A percentile compares a stretch with the other conserved stretches of the same genome.
Evolutionary conservation across 2,329 filamentous ascomycete species (phyloP).

Genomic region (Fusarium pseudocircinatum): DNA sequence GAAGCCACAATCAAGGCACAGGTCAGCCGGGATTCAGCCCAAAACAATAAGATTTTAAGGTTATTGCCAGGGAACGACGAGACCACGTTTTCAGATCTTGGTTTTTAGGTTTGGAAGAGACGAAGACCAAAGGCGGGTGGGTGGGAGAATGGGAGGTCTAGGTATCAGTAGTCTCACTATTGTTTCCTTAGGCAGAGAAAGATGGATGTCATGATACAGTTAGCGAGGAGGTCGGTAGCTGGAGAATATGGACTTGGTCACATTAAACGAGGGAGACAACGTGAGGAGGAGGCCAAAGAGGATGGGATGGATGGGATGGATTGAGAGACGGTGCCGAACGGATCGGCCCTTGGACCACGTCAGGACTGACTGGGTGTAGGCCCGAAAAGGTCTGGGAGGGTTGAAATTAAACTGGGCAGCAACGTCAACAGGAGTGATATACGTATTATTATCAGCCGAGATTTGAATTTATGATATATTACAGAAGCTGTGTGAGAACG

Average conservation of each 20-base stretch:
- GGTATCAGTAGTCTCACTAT: not conserved
- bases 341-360: constrained; percentile 45
- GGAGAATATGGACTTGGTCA: constrained; percentile 2
- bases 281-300: constrained; percentile 18
- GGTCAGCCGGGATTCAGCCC: constrained; percentile 37
- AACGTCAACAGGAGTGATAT: not conserved
- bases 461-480: constrained; percentile 19
- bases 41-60: constrained; percentile 38
- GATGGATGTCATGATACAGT: constrained; percentile 1
- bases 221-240: not conserved
- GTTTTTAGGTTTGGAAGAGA: not conserved
- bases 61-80: constrained; percentile 34
- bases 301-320: not conserved
- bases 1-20: constrained; percentile 34
- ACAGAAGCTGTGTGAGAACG: not conserved
- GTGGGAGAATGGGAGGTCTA: not conserved
- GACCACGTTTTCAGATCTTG: constrained; percentile 30
- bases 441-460: constrained; percentile 5
- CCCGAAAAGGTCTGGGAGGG: constrained; percentile 12
- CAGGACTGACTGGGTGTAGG: constrained; percentile 30
- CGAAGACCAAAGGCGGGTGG: not conserved
- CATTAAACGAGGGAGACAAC: constrained; percentile 12
- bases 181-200: constrained; percentile 23
- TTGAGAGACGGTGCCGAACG: constrained; percentile 32
- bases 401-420: constrained; percentile 35